Percentiles rank a stretch among this genome's conserved stretches.
These are phyloP conservation scores for Gloeophyllum trabeum DNA, from an alignment of 768 basidiomycete genomes.

Conservation along the genomic window DNA sequence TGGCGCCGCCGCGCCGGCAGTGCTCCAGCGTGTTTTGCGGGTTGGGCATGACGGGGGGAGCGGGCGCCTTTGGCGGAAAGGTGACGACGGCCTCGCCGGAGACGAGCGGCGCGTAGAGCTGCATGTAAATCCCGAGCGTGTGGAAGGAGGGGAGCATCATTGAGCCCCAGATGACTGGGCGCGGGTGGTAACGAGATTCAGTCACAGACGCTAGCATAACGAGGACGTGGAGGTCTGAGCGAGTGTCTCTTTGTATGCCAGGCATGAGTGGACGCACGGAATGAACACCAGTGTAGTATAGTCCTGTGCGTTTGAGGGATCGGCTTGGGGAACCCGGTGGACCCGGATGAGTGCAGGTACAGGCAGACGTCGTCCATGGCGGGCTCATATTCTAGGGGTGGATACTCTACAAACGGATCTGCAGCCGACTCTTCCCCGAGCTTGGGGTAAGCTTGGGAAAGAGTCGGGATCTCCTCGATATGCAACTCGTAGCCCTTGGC, in stretches of 20 bases:
- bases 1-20: slow-evolving; percentile 2
- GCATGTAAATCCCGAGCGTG: slow-evolving; percentile 5
- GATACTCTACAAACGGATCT: background rate
- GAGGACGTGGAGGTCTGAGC: too few species aligned
- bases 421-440: background rate
- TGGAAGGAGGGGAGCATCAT: slow-evolving; percentile 11
- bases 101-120: slow-evolving; percentile 7
- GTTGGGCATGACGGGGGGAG: slow-evolving; percentile 8
- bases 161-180: slow-evolving; percentile 3
- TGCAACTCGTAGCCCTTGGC: background rate
- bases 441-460: slow-evolving; percentile 1
- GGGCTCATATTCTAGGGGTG: background rate
- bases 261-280: slow-evolving; percentile 6
- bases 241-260: too few species aligned
- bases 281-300: slow-evolving; percentile 6
- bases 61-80: slow-evolving; percentile 6
- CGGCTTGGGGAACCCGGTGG: slow-evolving; percentile 14
- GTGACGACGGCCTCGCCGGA: slow-evolving; percentile 1
- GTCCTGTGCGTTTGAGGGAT: slow-evolving; percentile 10
- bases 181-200: slow-evolving; percentile 1
- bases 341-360: slow-evolving; percentile 13
- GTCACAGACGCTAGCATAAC: slow-evolving; percentile 3
- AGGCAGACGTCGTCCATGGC: slow-evolving; percentile 3
- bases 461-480: background rate
- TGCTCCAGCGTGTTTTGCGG: slow-evolving; percentile 8